Conservation (phyloP, 176 grass and related monocot genomes). For the Alopecurus myosuroides region DNA sequence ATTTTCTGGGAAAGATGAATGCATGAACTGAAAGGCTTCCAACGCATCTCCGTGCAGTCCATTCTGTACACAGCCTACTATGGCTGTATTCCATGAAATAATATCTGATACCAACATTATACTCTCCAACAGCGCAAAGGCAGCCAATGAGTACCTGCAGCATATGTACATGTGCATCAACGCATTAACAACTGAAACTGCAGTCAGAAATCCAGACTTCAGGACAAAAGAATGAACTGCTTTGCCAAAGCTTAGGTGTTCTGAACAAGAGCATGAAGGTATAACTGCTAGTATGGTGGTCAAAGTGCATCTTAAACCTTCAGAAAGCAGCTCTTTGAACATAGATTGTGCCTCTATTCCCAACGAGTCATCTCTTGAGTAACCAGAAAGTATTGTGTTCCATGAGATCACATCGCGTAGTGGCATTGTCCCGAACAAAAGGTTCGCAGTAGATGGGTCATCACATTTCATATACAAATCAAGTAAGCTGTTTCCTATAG, state of each 20-base stretch:
- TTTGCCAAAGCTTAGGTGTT: slow-evolving; percentile 64
- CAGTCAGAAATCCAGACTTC: slow-evolving; percentile 37
- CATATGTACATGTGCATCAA: slow-evolving; percentile 79
- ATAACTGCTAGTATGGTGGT: slow-evolving; percentile 59
- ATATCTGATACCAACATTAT: slow-evolving; percentile 47
- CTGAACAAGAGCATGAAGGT: slow-evolving; percentile 40
- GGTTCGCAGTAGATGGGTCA: slow-evolving; percentile 9
- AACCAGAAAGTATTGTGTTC: slow-evolving; percentile 77
- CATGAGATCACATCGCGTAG: slow-evolving; percentile 69
- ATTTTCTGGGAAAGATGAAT: not conserved
- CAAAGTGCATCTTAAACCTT: slow-evolving; percentile 33
- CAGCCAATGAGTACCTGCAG: slow-evolving; percentile 29
- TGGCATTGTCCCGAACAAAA: slow-evolving; percentile 61
- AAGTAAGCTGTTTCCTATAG: slow-evolving; percentile 59
- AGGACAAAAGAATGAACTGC: slow-evolving; percentile 48
- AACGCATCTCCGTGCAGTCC: slow-evolving; percentile 43
- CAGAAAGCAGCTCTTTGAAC: slow-evolving; percentile 49
- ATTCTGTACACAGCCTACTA: slow-evolving; percentile 60
- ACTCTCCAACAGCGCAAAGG: slow-evolving; percentile 36
- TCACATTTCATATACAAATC: slow-evolving; percentile 57
- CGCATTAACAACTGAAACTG: slow-evolving; percentile 55
- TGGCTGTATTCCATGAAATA: slow-evolving; percentile 82
- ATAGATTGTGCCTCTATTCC: slow-evolving; percentile 30
- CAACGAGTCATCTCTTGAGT: slow-evolving; percentile 26
- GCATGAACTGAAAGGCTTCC: slow-evolving; percentile 33